Base-by-base conservation (phyloP, 1,284 basidiomycete species). In the Fomes fomentarius region DNA sequence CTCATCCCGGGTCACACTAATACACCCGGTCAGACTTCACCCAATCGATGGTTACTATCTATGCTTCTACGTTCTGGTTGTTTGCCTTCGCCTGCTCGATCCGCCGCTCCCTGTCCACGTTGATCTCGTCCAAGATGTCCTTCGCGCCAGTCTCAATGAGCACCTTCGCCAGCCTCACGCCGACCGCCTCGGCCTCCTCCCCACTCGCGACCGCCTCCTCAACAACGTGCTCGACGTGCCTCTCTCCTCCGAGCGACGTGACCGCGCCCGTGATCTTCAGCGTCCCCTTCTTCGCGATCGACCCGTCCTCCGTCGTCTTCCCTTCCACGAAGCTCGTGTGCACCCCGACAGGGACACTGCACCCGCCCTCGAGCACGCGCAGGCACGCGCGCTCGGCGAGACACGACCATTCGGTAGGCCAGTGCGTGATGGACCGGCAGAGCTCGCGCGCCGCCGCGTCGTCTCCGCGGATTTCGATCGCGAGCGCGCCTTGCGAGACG, bases 281-380 rank as follows among this genome's bases (percentile, higher is more conserved):
- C n/a, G 49, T 47, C 66, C 66, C 30, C 74, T 77, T 59, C 61
- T 42, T 60, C 64, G 40, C 61, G n/a, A n/a, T n/a, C n/a, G n/a
- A n/a, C 66, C 48, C 63, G 45, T 66, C 59, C 51, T 68, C 62
- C 11, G 37, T 47, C 6, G n/a, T n/a, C n/a, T 25, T 14, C 37
- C 71, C 69, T 59, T 60, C 68, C 53, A 66, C 69, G 57, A 87
- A 65, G 48, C 69, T 70, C 42, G 85, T 89, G 54, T 82, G 78
- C 28, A 94, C 89, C 15, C 96, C 96, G n/a, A 98, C 95, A 0
- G 96, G 97, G 1, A 99, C 94, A 56, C 92, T 96, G 72, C 97
- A 99, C 25, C 96, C 97, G 11, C 97, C 97, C 71, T 99, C 96
- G 48, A 99, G 79, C 33, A 91, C 87, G 33, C 89, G 80, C 59